Conservation (phyloP, 2,329 filamentous ascomycete genomes). For the Calonectria montana region DNA sequence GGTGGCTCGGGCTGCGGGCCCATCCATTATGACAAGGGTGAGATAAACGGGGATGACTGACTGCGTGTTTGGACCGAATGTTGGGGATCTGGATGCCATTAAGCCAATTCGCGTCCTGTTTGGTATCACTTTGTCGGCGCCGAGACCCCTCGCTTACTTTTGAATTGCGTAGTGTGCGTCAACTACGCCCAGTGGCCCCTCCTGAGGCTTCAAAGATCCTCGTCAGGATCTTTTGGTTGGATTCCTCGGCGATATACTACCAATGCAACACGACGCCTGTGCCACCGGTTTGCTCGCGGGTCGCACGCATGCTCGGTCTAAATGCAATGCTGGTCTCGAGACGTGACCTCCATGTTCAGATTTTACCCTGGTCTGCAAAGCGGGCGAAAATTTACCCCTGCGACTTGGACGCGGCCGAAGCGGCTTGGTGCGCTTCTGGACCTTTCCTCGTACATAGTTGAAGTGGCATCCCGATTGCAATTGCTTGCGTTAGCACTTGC, state of each 20-base stretch:
- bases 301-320: not conserved
- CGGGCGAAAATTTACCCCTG: not conserved
- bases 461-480: not conserved
- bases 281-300: constrained; percentile 9
- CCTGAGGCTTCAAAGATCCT: not conserved
- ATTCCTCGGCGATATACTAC: not conserved
- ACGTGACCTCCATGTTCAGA: not conserved
- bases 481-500: constrained; percentile 19
- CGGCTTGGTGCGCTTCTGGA: constrained; percentile 1
- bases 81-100: constrained; percentile 8
- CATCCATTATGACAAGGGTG: not conserved
- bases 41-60: not conserved
- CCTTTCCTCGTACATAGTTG: not conserved
- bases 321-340: not conserved
- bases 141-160: not conserved
- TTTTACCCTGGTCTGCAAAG: not conserved
- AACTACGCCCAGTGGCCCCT: not conserved
- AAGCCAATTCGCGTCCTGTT: constrained; percentile 13
- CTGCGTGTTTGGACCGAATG: constrained; percentile 3
- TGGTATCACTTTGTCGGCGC: not conserved
- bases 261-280: constrained; percentile 3
- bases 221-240: constrained; percentile 6
- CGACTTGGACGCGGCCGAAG: not conserved
- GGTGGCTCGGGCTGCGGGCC: not conserved
- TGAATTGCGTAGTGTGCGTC: not conserved